Conservation (phyloP, 768 basidiomycete genomes). For the Brasilioporus rufonigricans region DNA sequence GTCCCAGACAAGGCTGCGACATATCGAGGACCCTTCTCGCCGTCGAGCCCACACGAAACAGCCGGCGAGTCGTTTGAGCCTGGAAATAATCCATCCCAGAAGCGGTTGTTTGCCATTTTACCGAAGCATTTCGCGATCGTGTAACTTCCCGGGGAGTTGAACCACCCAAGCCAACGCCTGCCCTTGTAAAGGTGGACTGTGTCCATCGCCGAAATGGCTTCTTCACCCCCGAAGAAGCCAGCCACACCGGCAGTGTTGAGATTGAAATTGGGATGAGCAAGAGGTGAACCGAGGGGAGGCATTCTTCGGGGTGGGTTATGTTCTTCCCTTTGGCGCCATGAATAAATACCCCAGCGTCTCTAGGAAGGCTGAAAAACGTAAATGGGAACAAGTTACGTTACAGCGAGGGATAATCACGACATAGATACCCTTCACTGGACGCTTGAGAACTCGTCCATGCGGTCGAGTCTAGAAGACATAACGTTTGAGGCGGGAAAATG, state of each 20-base stretch:
- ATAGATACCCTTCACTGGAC: not conserved
- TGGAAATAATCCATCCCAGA: constrained; percentile 35
- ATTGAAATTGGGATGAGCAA: constrained; percentile 17
- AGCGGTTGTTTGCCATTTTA: constrained; percentile 25
- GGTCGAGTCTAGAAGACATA: not conserved
- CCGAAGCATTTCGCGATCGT: constrained; percentile 33
- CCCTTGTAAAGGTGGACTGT: constrained; percentile 15
- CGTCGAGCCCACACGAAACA: constrained; percentile 27
- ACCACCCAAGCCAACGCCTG: constrained; percentile 35
- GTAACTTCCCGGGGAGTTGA: constrained; percentile 35
- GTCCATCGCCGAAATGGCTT: constrained; percentile 34
- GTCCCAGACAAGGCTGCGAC: constrained; percentile 29
- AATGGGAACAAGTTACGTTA: too few species aligned
- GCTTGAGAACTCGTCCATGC: not conserved
- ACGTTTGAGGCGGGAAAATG: not conserved
- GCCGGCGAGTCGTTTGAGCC: constrained; percentile 26
- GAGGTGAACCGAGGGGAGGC: constrained; percentile 12
- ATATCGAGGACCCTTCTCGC: constrained; percentile 27
- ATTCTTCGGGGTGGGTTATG: not conserved
- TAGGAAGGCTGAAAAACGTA: not conserved
- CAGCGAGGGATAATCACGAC: not conserved
- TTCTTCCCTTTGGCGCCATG: not conserved
- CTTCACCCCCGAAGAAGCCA: constrained; percentile 37
- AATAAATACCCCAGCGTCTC: not conserved
- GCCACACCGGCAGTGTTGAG: constrained; percentile 32